Evolutionary conservation across 257 asterid genomes (phyloP).

Genomic region (Nicotiana undulata): DNA sequence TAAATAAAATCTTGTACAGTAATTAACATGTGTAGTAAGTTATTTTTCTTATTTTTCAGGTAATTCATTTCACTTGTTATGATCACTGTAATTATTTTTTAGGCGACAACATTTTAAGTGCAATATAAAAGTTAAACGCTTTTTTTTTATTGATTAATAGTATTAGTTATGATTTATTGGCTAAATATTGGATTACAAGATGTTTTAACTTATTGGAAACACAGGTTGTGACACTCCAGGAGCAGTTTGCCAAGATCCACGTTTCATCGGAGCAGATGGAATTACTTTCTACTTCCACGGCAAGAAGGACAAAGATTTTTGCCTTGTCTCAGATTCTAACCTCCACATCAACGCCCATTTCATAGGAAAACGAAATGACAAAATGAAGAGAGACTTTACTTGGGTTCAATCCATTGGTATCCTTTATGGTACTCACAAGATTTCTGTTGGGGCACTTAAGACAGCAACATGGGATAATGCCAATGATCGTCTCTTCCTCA

Average conservation of each 20-base stretch:
- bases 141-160: too few species aligned
- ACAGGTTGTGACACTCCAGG: slow-evolving; percentile 58
- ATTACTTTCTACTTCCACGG: slow-evolving; percentile 64
- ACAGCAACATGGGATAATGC: slow-evolving; percentile 41
- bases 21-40: too few species aligned
- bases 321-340: slow-evolving; percentile 46
- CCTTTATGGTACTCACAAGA: slow-evolving; percentile 29
- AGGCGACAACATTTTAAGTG: too few species aligned
- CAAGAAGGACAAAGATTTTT: slow-evolving; percentile 37
- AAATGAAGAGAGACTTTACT: slow-evolving; percentile 50
- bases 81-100: too few species aligned
- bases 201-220: not conserved
- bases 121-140: too few species aligned
- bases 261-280: slow-evolving; percentile 73
- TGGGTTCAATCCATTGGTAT: slow-evolving; percentile 63
- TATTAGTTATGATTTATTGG: too few species aligned
- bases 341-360: slow-evolving; percentile 60
- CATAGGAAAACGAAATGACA: slow-evolving; percentile 37
- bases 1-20: too few species aligned
- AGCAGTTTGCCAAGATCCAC: slow-evolving; percentile 74
- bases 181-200: too few species aligned
- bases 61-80: too few species aligned
- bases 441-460: slow-evolving; percentile 37
- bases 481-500: slow-evolving; percentile 35
- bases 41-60: too few species aligned